Conservation (phyloP, 2,329 filamentous ascomycete genomes). For the Pezicula carpinea region DNA sequence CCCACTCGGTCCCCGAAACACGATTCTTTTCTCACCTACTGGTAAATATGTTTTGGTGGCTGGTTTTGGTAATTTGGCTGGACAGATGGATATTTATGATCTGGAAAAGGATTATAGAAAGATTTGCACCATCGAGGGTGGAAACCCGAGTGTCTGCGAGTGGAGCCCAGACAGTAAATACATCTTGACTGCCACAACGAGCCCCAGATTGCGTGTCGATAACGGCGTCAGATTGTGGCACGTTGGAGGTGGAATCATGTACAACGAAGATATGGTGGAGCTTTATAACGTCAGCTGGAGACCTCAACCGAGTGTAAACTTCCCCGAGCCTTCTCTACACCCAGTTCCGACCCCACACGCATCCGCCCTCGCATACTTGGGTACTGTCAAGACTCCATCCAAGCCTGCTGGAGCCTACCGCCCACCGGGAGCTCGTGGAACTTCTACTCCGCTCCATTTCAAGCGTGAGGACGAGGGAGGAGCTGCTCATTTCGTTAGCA, state of each 20-base stretch:
- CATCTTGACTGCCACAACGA: slow-evolving; percentile 96
- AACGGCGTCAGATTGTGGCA: slow-evolving; percentile 97
- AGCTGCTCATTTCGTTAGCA: slow-evolving; percentile 75
- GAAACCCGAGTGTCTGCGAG: slow-evolving; percentile 92
- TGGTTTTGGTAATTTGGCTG: slow-evolving; percentile 94
- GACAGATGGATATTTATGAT: slow-evolving; percentile 97
- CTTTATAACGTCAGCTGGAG: slow-evolving; percentile 89
- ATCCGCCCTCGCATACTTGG: slow-evolving; percentile 78
- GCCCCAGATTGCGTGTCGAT: slow-evolving; percentile 89
- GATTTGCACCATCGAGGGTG: slow-evolving; percentile 88
- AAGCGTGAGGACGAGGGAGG: slow-evolving; percentile 97
- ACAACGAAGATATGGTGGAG: slow-evolving; percentile 91
- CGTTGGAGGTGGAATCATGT: slow-evolving; percentile 82
- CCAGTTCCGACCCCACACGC: slow-evolving; percentile 73
- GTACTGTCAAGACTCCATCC: slow-evolving; percentile 85
- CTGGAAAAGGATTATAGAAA: slow-evolving; percentile 91
- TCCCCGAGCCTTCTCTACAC: slow-evolving; percentile 65
- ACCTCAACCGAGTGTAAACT: slow-evolving; percentile 60
- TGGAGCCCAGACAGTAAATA: slow-evolving; percentile 97
- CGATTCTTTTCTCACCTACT: slow-evolving; percentile 88
- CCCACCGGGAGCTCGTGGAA: slow-evolving; percentile 86
- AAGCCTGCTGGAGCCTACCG: slow-evolving; percentile 98
- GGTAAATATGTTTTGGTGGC: slow-evolving; percentile 91
- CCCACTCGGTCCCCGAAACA: slow-evolving; percentile 84
- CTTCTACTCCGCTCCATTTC: slow-evolving; percentile 85